Conservation (phyloP, 306 rosid species). For the Vigna radiata region DNA sequence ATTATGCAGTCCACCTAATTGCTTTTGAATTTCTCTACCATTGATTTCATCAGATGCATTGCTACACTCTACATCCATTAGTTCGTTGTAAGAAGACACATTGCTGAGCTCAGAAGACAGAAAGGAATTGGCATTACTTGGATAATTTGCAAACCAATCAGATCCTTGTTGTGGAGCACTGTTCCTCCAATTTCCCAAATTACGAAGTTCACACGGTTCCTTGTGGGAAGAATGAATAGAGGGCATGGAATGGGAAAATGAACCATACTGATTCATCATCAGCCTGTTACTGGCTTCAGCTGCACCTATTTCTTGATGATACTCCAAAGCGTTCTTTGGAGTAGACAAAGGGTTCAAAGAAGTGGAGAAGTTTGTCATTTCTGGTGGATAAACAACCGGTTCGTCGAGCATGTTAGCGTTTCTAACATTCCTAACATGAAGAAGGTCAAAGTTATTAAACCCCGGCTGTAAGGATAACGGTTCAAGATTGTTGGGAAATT, state of each 20-base stretch:
- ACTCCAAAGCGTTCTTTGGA: conserved; percentile 39
- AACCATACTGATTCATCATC: conserved; percentile 38
- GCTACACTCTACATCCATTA: conserved; percentile 30
- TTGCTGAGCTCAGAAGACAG: conserved; percentile 41
- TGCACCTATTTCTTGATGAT: conserved; percentile 41
- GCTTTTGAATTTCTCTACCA: conserved; percentile 46
- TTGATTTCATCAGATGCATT: conserved; percentile 20
- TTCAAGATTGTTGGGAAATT: conserved; percentile 47
- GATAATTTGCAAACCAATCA: conserved; percentile 66
- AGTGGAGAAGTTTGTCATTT: conserved; percentile 52
- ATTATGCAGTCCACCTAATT: conserved; percentile 48
- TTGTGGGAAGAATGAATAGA: conserved; percentile 36
- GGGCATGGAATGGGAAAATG: conserved; percentile 39
- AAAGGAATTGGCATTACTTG: conserved; percentile 42
- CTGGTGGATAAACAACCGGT: conserved; percentile 48
- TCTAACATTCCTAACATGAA: conserved; percentile 64
- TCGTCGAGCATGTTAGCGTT: conserved; percentile 67
- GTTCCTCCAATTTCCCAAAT: conserved; percentile 55
- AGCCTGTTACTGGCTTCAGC: conserved; percentile 42
- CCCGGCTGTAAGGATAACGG: conserved; percentile 44
- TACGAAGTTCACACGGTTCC: conserved; percentile 40
- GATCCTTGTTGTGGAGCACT: conserved; percentile 41
- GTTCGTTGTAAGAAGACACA: conserved; percentile 40
- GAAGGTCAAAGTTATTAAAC: conserved; percentile 54
- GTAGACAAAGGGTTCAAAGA: conserved; percentile 38